Percentiles rank a stretch among this genome's conserved stretches.
Conservation (phyloP, 371 early-diverging fungal species). For the Sporodiniella umbellata region DNA sequence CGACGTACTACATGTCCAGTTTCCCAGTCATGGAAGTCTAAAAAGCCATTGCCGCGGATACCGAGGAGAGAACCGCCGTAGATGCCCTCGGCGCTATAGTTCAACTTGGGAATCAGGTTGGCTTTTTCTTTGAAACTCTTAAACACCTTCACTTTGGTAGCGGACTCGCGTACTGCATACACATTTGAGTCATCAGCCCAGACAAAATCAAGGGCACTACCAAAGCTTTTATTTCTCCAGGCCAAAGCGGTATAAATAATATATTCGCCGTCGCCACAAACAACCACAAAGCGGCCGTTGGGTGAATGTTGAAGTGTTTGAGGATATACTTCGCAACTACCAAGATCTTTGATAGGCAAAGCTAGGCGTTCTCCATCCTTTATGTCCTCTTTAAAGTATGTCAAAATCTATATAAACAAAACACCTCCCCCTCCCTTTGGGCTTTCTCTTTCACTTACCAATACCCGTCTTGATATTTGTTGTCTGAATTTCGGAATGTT, state of each 20-base stretch:
- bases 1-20: conserved; percentile 87
- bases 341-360: conserved; percentile 90
- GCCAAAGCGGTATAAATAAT: conserved; percentile 98
- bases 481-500: conserved; percentile 93
- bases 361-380: conserved; percentile 92
- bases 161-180: conserved; percentile 93
- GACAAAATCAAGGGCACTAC: conserved; percentile 91
- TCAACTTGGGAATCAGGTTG: conserved; percentile 61
- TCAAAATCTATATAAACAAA: no score
- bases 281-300: conserved; percentile 97
- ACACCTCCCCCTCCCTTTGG: not conserved
- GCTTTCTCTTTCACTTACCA: conserved; percentile 26
- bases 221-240: conserved; percentile 99
- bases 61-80: conserved; percentile 93
- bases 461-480: conserved; percentile 85
- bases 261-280: conserved; percentile 98
- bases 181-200: conserved; percentile 96
- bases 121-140: conserved; percentile 90
- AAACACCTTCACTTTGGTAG: conserved; percentile 82
- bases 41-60: conserved; percentile 76
- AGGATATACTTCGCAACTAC: conserved; percentile 96
- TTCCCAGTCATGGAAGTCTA: conserved; percentile 98
- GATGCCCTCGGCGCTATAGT: conserved; percentile 88
- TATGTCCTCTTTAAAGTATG: conserved; percentile 66
- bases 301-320: conserved; percentile 96